These are phyloP conservation scores for Boletellus ananas DNA, from an alignment of 768 basidiomycete species.

Conservation along the genomic window DNA sequence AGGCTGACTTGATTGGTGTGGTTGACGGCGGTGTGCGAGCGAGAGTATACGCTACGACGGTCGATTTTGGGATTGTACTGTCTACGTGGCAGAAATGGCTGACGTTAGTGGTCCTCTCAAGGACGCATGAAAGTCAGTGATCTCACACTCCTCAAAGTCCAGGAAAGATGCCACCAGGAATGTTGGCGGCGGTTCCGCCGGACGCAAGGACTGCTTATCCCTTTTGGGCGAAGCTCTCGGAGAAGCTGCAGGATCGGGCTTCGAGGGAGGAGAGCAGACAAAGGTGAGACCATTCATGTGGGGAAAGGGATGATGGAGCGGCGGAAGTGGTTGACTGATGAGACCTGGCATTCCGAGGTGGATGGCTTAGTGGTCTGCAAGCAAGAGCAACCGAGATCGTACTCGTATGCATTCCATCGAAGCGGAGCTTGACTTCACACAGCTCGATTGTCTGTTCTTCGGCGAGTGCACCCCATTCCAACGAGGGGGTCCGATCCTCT, in stretches of 20 bases:
- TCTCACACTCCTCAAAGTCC: conserved; percentile 62
- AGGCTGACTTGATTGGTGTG: conserved; percentile 25
- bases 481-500: conserved; percentile 23
- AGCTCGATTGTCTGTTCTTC: conserved; percentile 60
- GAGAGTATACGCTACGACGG: conserved; percentile 30
- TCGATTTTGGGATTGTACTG: conserved; percentile 35
- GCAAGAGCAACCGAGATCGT: conserved; percentile 15
- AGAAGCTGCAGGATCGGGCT: conserved; percentile 22
- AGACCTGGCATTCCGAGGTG: conserved; percentile 33
- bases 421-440: conserved; percentile 53
- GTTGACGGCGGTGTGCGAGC: conserved; percentile 31
- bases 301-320: conserved; percentile 37
- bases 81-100: conserved; percentile 37
- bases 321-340: conserved; percentile 41
- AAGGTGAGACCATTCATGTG: conserved; percentile 46
- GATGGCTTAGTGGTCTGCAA: conserved; percentile 2
- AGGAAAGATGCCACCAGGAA: conserved; percentile 52
- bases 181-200: conserved; percentile 32
- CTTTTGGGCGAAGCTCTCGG: conserved; percentile 26
- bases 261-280: conserved; percentile 36
- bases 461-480: conserved; percentile 52
- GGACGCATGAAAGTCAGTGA: not conserved
- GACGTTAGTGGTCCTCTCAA: not conserved
- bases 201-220: conserved; percentile 23
- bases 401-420: conserved; percentile 46